Evolutionary conservation across 805 yeast species (phyloP).

Genomic region (Pachysolen tannophilus): DNA sequence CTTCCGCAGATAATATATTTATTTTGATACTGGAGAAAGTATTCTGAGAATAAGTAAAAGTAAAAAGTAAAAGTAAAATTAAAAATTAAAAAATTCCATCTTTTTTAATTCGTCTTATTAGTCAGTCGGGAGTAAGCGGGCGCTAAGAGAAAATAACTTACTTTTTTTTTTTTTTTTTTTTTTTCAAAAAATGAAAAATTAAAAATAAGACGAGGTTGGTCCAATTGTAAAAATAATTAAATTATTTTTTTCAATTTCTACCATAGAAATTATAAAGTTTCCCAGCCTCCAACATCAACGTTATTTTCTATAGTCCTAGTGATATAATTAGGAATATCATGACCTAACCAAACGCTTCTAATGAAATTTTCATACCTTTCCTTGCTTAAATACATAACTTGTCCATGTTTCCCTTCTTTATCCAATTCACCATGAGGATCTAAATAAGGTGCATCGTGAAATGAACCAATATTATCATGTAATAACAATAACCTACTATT

Average conservation of each 20-base stretch:
- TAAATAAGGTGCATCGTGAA: constrained; percentile 73
- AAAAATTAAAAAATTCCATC: no score
- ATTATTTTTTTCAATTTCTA: background rate
- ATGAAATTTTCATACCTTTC: constrained; percentile 59
- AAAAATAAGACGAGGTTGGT: constrained; percentile 10
- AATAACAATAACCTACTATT: constrained; percentile 57
- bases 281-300: constrained; percentile 95
- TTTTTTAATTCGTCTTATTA: no score
- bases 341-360: constrained; percentile 67
- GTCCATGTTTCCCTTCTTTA: constrained; percentile 60
- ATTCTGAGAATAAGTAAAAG: no score
- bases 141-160: no score
- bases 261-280: constrained; percentile 42
- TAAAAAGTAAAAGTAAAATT: no score
- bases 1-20: no score
- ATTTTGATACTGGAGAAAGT: no score
- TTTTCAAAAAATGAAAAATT: constrained; percentile 2
- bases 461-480: constrained; percentile 74
- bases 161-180: no score
- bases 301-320: constrained; percentile 75
- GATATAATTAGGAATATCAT: constrained; percentile 67
- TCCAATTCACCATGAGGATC: constrained; percentile 85
- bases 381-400: constrained; percentile 60
- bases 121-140: no score
- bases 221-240: constrained; percentile 19